Evolutionary conservation across 495 filamentous ascomycete species (phyloP).

Genomic region (Podospora pseudopauciseta): DNA sequence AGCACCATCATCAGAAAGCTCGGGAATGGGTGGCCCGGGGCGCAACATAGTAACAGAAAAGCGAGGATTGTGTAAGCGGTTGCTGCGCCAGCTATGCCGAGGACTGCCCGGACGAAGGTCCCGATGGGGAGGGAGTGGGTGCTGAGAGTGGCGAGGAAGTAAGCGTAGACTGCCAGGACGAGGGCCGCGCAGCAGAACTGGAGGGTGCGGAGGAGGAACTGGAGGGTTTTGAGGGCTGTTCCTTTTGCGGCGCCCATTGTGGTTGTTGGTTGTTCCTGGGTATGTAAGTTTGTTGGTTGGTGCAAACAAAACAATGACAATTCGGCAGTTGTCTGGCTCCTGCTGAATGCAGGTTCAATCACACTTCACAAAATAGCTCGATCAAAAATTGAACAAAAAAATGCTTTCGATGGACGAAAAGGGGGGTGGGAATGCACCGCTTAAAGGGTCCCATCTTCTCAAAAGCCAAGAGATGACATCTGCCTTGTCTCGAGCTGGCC

Average conservation of each 20-base stretch:
- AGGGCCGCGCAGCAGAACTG: slow-evolving; percentile 68
- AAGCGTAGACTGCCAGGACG: slow-evolving; percentile 77
- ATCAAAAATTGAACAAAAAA: background rate
- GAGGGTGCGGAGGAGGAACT: slow-evolving; percentile 62
- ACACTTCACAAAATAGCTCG: background rate
- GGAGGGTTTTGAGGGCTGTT: slow-evolving; percentile 58
- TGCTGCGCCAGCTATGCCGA: slow-evolving; percentile 73
- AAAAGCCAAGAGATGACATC: background rate
- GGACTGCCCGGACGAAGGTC: slow-evolving; percentile 68
- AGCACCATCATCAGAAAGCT: slow-evolving; percentile 67
- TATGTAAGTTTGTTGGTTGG: background rate
- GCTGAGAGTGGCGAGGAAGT: slow-evolving; percentile 60
- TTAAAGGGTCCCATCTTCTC: background rate
- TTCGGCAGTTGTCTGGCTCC: background rate
- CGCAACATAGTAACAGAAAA: slow-evolving; percentile 68
- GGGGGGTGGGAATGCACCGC: background rate
- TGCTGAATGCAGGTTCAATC: background rate
- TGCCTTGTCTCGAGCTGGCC: background rate
- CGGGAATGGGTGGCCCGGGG: slow-evolving; percentile 64
- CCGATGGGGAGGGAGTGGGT: slow-evolving; percentile 57
- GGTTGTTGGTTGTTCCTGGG: too few species aligned
- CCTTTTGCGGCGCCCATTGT: slow-evolving; percentile 27
- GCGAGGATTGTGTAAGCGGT: slow-evolving; percentile 69
- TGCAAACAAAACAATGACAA: background rate
- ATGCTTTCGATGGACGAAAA: background rate